These are phyloP conservation scores for Dioscorea zingiberensis DNA, from an alignment of 106 monocot genomes.

Conservation along the genomic window DNA sequence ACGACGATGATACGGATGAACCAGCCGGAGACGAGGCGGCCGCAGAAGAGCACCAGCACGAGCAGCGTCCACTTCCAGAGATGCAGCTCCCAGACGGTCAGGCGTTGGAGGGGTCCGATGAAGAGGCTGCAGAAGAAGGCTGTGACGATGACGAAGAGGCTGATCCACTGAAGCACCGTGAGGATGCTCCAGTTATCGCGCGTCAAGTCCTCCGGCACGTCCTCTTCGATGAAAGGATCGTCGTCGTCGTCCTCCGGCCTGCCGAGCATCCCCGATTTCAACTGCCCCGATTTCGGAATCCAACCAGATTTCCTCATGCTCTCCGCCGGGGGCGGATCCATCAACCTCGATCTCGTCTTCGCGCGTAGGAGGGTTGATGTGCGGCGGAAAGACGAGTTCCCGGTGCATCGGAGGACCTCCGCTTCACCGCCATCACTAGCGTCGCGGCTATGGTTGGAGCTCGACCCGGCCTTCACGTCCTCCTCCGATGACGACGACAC, in stretches of 20 bases:
- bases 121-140: conserved; percentile 21
- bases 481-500: conserved; percentile 18
- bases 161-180: conserved; percentile 18
- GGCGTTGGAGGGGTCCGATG: conserved; percentile 9
- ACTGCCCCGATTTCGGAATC: neutral
- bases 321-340: conserved; percentile 3
- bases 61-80: conserved; percentile 35
- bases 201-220: conserved; percentile 14
- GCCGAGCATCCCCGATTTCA: conserved; percentile 7
- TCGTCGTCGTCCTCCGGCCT: conserved; percentile 20
- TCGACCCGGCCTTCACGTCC: conserved; percentile 4
- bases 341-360: conserved; percentile 4
- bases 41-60: conserved; percentile 13
- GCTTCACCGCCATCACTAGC: neutral
- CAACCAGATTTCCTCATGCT: neutral
- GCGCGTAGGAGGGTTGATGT: conserved; percentile 1
- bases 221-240: conserved; percentile 26
- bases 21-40: conserved; percentile 22
- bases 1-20: conserved; percentile 21
- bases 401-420: conserved; percentile 10
- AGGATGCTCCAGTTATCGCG: neutral
- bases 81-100: conserved; percentile 22
- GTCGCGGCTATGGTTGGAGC: too few relatives aligned
- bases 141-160: neutral
- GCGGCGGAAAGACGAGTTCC: conserved; percentile 2